phyloP scores from a whole-genome alignment of 805 yeast species.

The Torulaspora maleeae region DNA sequence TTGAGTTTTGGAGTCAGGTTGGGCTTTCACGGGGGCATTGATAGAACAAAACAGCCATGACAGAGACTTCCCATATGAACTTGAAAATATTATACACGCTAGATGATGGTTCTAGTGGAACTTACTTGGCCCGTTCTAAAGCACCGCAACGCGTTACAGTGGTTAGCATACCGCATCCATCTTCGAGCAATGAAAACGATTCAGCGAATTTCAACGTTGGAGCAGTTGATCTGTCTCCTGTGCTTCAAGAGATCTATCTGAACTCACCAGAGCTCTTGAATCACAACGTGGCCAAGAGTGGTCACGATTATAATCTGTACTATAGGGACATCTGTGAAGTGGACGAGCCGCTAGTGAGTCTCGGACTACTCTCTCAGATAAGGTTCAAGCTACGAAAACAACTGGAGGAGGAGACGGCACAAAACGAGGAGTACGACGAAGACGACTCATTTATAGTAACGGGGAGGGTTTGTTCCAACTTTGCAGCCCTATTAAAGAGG shows the following conservation, averaged over 20 bases:
- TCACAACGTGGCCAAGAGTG: conserved; percentile 14
- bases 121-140: conserved; percentile 33
- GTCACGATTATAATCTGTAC: conserved; percentile 33
- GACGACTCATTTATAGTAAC: conserved; percentile 26
- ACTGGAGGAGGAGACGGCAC: conserved; percentile 11
- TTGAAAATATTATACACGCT: conserved; percentile 34
- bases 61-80: conserved; percentile 26
- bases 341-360: conserved; percentile 36
- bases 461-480: conserved; percentile 37
- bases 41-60: conserved; percentile 13
- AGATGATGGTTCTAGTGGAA: conserved; percentile 28
- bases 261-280: conserved; percentile 36
- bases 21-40: background rate
- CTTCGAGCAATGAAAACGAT: conserved; percentile 11
- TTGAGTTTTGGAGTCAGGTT: no score
- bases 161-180: conserved; percentile 27
- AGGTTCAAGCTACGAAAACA: conserved; percentile 18
- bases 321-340: conserved; percentile 34
- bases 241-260: conserved; percentile 29
- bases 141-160: conserved; percentile 27
- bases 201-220: conserved; percentile 26
- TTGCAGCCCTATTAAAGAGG: conserved; percentile 32
- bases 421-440: conserved; percentile 20
- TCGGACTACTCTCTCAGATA: conserved; percentile 34
- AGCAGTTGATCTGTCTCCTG: conserved; percentile 25